phyloP scores from a whole-genome alignment of 805 yeast species.

The Alloascoidea africana region DNA sequence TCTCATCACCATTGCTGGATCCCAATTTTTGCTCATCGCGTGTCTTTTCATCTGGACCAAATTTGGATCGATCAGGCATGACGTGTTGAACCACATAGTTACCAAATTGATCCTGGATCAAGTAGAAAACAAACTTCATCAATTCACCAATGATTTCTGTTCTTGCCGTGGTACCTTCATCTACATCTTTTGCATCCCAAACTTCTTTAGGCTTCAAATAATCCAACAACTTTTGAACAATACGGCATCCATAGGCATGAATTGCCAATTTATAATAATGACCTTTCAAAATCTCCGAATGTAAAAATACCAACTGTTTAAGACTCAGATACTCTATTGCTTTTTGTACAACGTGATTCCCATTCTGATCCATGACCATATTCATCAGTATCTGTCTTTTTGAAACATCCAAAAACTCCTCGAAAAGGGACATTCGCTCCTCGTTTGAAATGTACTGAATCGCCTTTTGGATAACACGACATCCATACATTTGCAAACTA shows the following conservation, averaged over 20 bases:
- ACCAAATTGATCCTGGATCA: constrained; percentile 94
- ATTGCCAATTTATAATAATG: constrained; percentile 76
- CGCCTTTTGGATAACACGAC: constrained; percentile 93
- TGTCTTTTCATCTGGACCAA: no score
- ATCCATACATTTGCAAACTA: constrained; percentile 93
- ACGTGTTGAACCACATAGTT: constrained; percentile 96
- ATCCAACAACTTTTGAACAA: constrained; percentile 83
- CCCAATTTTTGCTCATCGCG: no score
- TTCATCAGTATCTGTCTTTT: constrained; percentile 38
- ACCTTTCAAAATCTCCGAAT: constrained; percentile 50
- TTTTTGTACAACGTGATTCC: constrained; percentile 94
- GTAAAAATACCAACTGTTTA: constrained; percentile 49
- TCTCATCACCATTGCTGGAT: constrained; percentile 39
- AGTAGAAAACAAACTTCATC: constrained; percentile 51
- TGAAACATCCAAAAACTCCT: constrained; percentile 66
- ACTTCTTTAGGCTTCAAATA: constrained; percentile 68
- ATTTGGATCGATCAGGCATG: no score
- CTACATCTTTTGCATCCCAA: constrained; percentile 52
- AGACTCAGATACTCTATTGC: constrained; percentile 80
- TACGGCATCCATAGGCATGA: constrained; percentile 96
- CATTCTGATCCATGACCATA: constrained; percentile 90
- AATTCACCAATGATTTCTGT: constrained; percentile 58
- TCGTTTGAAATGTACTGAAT: constrained; percentile 51
- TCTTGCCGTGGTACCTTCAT: constrained; percentile 78
- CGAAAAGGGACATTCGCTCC: constrained; percentile 52